Conservation (phyloP, 208 protist species). For the Trypanosomatidae sp. region DNA sequence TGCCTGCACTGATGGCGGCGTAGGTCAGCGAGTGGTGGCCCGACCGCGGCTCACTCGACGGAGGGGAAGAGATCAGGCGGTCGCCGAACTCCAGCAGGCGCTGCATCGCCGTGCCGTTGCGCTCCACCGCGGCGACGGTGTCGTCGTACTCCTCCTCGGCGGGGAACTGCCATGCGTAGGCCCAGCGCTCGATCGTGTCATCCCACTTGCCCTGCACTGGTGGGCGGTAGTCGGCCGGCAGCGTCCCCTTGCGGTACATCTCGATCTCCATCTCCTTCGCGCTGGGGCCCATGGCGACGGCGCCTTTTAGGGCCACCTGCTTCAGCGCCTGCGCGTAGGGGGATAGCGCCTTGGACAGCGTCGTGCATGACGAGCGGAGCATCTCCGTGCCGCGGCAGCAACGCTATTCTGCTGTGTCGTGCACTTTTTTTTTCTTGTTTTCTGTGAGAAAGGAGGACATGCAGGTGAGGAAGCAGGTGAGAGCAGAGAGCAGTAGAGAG, state of each 20-base stretch:
- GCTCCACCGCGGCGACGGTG: slow-evolving; percentile 40
- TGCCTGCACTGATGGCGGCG: too few relatives aligned
- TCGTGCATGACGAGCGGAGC: slow-evolving; percentile 6
- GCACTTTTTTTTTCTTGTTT: too few relatives aligned
- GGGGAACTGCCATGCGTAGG: slow-evolving; percentile 91
- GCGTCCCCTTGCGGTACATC: slow-evolving; percentile 72
- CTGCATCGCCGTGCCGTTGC: slow-evolving; percentile 57
- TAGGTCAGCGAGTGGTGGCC: slow-evolving; percentile 55
- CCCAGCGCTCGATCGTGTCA: slow-evolving; percentile 91
- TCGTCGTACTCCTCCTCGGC: slow-evolving; percentile 79
- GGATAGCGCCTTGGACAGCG: slow-evolving; percentile 64
- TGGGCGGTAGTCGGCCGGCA: slow-evolving; percentile 83
- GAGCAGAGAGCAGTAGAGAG: too few relatives aligned
- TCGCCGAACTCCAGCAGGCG: slow-evolving; percentile 69
- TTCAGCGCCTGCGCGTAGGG: slow-evolving; percentile 89
- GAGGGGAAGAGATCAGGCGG: slow-evolving; percentile 44
- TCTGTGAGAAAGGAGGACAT: too few relatives aligned
- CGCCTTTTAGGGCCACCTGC: slow-evolving; percentile 80
- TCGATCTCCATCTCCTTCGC: slow-evolving; percentile 84
- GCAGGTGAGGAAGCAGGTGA: too few relatives aligned
- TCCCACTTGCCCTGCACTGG: slow-evolving; percentile 89
- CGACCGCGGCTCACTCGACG: slow-evolving; percentile 39
- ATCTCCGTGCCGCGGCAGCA: too few relatives aligned
- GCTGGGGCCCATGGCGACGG: slow-evolving; percentile 69
- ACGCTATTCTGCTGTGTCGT: not conserved